phyloP scores from a whole-genome alignment of 371 early-diverging fungal species.

The Mucor indicus region DNA sequence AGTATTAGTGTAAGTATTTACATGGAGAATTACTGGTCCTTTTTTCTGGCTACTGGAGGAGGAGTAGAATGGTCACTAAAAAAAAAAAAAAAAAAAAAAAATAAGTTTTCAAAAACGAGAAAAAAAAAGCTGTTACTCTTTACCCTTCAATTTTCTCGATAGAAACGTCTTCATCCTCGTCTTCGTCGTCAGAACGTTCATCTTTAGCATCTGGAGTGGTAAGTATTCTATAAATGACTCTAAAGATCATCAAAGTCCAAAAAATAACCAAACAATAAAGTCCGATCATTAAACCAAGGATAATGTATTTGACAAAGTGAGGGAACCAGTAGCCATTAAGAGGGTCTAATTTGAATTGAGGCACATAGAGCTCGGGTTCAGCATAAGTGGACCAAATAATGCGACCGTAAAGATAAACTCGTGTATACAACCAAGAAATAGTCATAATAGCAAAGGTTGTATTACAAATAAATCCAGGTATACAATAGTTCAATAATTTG shows the following conservation, averaged over 20 bases:
- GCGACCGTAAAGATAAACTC: constrained; percentile 58
- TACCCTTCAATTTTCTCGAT: constrained; percentile 31
- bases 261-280: constrained; percentile 50
- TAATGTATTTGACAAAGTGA: constrained; percentile 47
- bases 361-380: constrained; percentile 45
- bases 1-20: background rate
- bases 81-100: background rate
- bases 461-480: constrained; percentile 51
- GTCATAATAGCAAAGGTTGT: constrained; percentile 60
- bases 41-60: constrained; percentile 3
- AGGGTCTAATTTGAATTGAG: constrained; percentile 38
- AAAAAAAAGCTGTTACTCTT: background rate
- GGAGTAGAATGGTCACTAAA: constrained; percentile 24
- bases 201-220: constrained; percentile 58
- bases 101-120: background rate
- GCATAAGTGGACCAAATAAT: constrained; percentile 44
- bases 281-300: constrained; percentile 41
- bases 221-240: constrained; percentile 56
- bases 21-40: constrained; percentile 2
- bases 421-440: constrained; percentile 68
- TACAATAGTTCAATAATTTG: constrained; percentile 57
- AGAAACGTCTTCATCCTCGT: constrained; percentile 29
- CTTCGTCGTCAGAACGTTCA: constrained; percentile 63
- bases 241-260: constrained; percentile 64
- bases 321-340: constrained; percentile 47